Conservation (phyloP, 1,139 yeast genomes). For the Hansenula sp. region DNA sequence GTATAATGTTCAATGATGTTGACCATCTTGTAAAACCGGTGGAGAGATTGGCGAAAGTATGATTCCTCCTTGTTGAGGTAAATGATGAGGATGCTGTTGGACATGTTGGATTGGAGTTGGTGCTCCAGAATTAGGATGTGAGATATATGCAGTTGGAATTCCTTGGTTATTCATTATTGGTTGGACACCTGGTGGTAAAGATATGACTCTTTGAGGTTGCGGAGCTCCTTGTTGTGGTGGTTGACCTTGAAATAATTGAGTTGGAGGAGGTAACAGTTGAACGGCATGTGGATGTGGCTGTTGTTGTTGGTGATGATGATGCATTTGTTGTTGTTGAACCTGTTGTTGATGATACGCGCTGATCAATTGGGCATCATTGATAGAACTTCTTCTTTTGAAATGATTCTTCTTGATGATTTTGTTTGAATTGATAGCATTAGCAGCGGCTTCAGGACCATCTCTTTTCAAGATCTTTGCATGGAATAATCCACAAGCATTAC, state of each 20-base stretch:
- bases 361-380: background rate
- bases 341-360: background rate
- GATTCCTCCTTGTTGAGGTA: background rate
- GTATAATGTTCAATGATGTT: background rate
- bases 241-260: background rate
- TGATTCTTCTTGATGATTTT: constrained; percentile 9
- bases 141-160: background rate
- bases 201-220: background rate
- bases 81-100: background rate
- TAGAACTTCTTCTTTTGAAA: constrained; percentile 1
- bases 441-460: constrained; percentile 64
- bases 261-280: background rate
- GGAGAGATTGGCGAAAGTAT: constrained; percentile 1
- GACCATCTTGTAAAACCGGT: background rate
- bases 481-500: constrained; percentile 87
- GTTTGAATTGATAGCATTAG: constrained; percentile 32
- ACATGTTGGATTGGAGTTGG: background rate
- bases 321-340: background rate
- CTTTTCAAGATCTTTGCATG: constrained; percentile 71
- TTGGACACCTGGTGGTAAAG: background rate
- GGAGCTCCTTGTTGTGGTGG: background rate
- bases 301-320: constrained; percentile 1
- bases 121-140: background rate
- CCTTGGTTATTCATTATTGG: background rate
- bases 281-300: background rate